These are phyloP conservation scores for Crithidia sp. DNA, from an alignment of 208 protist species.

Conservation along the genomic window DNA sequence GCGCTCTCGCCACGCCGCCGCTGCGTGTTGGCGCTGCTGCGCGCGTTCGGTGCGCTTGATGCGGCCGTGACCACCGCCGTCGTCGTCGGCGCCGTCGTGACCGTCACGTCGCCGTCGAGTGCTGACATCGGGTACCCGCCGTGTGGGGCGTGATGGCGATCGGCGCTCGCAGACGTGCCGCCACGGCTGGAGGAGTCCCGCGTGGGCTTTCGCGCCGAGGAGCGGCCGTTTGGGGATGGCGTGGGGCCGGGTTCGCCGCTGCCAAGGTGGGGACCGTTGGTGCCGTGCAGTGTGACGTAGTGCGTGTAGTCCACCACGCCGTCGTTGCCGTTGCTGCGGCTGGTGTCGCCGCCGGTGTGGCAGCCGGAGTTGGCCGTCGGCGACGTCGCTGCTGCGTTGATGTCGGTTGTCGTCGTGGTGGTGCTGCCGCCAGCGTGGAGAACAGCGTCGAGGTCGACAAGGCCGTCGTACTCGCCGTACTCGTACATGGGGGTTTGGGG, in stretches of 20 bases:
- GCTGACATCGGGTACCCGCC: conserved; percentile 8
- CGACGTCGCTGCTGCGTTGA: neutral
- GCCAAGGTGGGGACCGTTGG: neutral
- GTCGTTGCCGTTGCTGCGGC: neutral
- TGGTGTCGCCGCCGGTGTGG: conserved; percentile 1
- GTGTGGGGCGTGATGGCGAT: conserved; percentile 7
- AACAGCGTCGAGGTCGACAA: conserved; percentile 30
- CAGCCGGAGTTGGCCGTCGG: conserved; percentile 4
- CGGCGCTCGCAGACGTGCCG: neutral
- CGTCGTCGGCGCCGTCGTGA: neutral
- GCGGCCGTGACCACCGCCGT: neutral
- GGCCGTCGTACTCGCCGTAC: conserved; percentile 33
- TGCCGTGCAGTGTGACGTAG: neutral
- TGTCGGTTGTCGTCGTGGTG: neutral
- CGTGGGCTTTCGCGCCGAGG: neutral
- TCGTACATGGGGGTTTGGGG: conserved; percentile 11
- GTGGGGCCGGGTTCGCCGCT: neutral
- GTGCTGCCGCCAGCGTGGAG: conserved; percentile 13
- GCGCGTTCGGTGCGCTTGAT: neutral
- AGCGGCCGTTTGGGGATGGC: conserved; percentile 2
- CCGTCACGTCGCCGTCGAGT: neutral
- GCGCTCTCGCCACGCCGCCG: conserved; percentile 10
- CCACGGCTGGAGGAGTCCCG: neutral
- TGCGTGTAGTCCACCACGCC: neutral
- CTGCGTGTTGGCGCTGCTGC: neutral